Evolutionary conservation across 2,329 filamentous ascomycete genomes (phyloP).

Genomic region (Pestalotiopsis fici): DNA sequence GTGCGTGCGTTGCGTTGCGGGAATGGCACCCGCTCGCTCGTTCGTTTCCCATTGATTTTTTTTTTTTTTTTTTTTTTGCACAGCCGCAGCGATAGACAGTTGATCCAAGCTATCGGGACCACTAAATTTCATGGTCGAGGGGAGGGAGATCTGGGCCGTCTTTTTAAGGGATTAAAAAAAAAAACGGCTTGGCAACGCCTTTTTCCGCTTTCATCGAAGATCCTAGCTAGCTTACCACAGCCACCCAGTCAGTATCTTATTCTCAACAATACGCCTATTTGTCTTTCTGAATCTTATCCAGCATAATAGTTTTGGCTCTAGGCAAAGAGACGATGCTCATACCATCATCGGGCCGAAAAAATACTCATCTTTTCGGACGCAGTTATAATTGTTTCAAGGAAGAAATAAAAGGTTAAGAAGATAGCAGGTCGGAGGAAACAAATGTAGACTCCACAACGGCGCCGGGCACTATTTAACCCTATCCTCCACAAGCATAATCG

Average conservation of each 20-base stretch:
- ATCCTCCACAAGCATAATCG: conserved; percentile 8
- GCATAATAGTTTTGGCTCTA: background rate
- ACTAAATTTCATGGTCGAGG: background rate
- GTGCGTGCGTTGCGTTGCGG: background rate
- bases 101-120: conserved; percentile 1
- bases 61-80: background rate
- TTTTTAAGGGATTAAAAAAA: background rate
- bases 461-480: conserved; percentile 7
- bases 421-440: too few species aligned
- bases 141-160: background rate
- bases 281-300: background rate
- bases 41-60: background rate
- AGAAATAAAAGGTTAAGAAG: too few species aligned
- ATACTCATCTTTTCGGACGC: too few species aligned
- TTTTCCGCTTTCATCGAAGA: background rate
- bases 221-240: background rate
- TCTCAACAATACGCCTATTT: background rate
- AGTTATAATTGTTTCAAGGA: too few species aligned
- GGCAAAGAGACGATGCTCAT: too few species aligned
- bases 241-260: background rate
- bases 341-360: too few species aligned
- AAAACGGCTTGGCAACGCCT: background rate
- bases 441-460: background rate
- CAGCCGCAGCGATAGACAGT: background rate
- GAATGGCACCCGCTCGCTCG: background rate